Evolutionary conservation across 1,284 basidiomycete genomes (phyloP), one percentile per base, ranked within the genome.

Genomic region (Anthracocystis walkeri): DNA sequence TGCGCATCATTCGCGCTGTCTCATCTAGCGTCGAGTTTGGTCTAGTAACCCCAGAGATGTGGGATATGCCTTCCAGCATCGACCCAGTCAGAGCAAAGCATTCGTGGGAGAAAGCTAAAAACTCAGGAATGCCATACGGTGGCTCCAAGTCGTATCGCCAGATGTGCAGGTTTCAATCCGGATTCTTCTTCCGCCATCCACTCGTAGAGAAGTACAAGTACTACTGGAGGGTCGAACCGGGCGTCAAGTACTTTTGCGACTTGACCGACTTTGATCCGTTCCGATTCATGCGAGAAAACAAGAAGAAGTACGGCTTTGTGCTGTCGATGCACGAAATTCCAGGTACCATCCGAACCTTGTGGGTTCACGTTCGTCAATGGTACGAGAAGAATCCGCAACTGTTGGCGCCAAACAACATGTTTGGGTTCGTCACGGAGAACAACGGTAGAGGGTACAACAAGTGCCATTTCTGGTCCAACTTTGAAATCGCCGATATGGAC

Each of bases 211-310:
- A 90, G 58, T 95, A 92, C 87, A 92, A 90, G 81, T 97, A 95
- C 87, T 97, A 97, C 87, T 97, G 95, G 95, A 90, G 91, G 81
- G 90, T 93, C 85, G 89, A 90, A 88, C 92, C 92, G 3, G 89
- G 89, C 53, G 90, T 93, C 69, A 89, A 90, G 81, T 92, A 90
- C 82, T 92, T 90, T 83, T 94, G 93, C 80, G 91, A 93, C 77
- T 65, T 93, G 48, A 66, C 57, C 41, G 87, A 89, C 54, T 91
- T 91, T 76, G 93, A 94, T 78, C 94, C 94, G 6, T 95, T 96
- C 88, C 64, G 94, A 55, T 86, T 93, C 76, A 95, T 97, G 94
- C 88, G 94, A 86, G 89, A 92, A 57, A 87, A 90, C 68, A 88
- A 91, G 61, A 93, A 93, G 41, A 69, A 81, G 59, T 86, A 86